phyloP scores from a whole-genome alignment of 306 rosid species.

The Gleditsia sinensis region DNA sequence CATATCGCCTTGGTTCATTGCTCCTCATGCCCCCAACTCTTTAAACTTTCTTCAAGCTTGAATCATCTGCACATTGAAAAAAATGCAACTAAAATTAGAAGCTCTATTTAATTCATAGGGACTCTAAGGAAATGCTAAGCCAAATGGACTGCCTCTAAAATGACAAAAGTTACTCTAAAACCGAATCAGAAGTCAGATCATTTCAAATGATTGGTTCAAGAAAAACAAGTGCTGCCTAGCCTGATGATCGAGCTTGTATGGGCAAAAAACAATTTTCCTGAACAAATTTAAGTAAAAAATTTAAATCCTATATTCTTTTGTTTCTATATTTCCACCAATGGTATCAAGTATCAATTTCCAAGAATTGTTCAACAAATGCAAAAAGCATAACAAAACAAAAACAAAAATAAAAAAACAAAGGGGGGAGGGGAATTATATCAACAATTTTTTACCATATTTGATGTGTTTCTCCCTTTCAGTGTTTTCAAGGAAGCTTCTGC shows the following conservation, averaged over 20 bases:
- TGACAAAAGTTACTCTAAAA: constrained; percentile 5
- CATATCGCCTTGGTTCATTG: constrained; percentile 13
- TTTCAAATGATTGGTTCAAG: constrained; percentile 9
- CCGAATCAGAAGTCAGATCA: constrained; percentile 28
- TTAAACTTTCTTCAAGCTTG: constrained; percentile 45
- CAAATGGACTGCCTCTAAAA: constrained; percentile 8
- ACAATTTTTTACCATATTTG: constrained; percentile 59
- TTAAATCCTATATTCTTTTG: not conserved
- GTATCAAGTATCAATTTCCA: not conserved
- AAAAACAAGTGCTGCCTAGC: not conserved
- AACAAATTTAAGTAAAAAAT: constrained; percentile 6
- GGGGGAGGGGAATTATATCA: not conserved
- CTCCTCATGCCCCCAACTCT: constrained; percentile 26
- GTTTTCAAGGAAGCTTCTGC: constrained; percentile 79
- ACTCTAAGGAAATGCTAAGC: not conserved
- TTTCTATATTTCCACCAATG: constrained; percentile 7
- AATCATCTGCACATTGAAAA: constrained; percentile 41
- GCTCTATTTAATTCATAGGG: not conserved
- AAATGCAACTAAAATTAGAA: not conserved
- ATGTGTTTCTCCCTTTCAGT: constrained; percentile 59
- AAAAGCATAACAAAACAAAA: no score
- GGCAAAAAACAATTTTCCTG: constrained; percentile 3
- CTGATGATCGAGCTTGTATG: not conserved
- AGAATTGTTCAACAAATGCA: not conserved
- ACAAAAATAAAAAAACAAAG: not conserved